Conservation (phyloP, 2,329 filamentous ascomycete genomes). For the Claviceps pazoutovae region DNA sequence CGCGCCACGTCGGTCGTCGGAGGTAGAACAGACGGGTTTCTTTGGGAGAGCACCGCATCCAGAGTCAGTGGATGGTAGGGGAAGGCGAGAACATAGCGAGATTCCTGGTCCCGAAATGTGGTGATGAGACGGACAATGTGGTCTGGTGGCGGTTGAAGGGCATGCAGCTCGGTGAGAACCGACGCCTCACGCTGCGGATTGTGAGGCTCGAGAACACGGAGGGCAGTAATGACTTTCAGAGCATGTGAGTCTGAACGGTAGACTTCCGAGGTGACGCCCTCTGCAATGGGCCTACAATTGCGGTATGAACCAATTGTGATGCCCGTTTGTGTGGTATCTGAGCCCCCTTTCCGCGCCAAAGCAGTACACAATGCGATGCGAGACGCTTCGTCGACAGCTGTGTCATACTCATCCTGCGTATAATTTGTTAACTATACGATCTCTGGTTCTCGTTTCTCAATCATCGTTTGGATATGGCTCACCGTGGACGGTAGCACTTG, state of each 20-base stretch:
- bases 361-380: not conserved
- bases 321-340: constrained; percentile 12
- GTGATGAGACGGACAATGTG: constrained; percentile 54
- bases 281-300: constrained; percentile 40
- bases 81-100: constrained; percentile 66
- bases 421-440: not conserved
- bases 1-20: constrained; percentile 16
- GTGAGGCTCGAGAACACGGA: constrained; percentile 63
- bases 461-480: not conserved
- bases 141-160: constrained; percentile 10
- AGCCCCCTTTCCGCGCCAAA: not conserved
- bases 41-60: constrained; percentile 13
- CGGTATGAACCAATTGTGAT: constrained; percentile 38
- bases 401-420: constrained; percentile 44
- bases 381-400: constrained; percentile 14
- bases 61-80: constrained; percentile 71
- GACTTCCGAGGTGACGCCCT: constrained; percentile 69
- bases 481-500: not conserved
- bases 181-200: constrained; percentile 67
- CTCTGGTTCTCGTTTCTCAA: not conserved
- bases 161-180: constrained; percentile 48
- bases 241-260: constrained; percentile 56
- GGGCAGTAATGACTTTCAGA: constrained; percentile 73
- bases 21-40: constrained; percentile 12
- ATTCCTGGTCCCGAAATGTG: constrained; percentile 56